Conservation (phyloP, 129 eudicot species). For the Ambrosia trifida region DNA sequence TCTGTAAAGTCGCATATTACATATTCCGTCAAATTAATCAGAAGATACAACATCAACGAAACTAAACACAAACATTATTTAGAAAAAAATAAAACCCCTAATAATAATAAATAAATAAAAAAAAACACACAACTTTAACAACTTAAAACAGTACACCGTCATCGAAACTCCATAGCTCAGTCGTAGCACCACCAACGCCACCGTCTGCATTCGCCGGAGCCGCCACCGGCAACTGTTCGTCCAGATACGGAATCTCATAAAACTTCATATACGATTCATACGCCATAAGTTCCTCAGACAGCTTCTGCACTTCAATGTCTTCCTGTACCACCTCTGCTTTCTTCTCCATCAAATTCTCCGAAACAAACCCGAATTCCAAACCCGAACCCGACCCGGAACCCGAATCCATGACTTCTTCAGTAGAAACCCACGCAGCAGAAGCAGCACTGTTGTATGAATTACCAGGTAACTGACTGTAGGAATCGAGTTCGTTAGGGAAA, state of each 20-base stretch:
- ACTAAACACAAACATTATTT: neutral
- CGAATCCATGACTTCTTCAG: neutral
- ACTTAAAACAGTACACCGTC: neutral
- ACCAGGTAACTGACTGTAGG: too few species aligned
- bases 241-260: constrained; percentile 81
- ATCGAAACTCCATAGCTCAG: constrained; percentile 73
- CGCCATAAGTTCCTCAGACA: constrained; percentile 85
- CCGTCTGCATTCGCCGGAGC: constrained; percentile 44
- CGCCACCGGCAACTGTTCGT: constrained; percentile 46
- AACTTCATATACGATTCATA: constrained; percentile 79
- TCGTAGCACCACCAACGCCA: constrained; percentile 43
- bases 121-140: too few species aligned
- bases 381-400: neutral
- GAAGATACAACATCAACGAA: neutral
- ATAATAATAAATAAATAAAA: too few species aligned
- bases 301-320: constrained; percentile 55
- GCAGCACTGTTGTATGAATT: neutral
- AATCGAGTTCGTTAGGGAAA: constrained; percentile 57
- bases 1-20: neutral
- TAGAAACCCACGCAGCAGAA: neutral
- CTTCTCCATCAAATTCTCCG: constrained; percentile 11
- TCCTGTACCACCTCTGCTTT: constrained; percentile 24
- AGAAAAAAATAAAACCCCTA: neutral
- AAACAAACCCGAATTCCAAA: neutral
- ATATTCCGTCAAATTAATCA: neutral